These are phyloP conservation scores for Psilocybe cyanescens DNA, from an alignment of 768 basidiomycete genomes.

Conservation along the genomic window DNA sequence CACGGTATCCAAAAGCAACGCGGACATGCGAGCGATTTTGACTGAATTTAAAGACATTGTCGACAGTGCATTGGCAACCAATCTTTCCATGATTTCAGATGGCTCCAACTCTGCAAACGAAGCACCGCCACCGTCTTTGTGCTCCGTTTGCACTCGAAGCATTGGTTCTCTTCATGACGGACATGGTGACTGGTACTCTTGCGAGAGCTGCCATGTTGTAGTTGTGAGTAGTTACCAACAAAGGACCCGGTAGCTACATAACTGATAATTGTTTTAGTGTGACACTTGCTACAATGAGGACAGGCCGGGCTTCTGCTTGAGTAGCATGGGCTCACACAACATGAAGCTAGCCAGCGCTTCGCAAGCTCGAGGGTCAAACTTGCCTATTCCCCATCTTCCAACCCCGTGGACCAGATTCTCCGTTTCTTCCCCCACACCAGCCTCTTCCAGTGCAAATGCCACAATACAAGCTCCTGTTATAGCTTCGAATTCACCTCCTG, in stretches of 20 bases:
- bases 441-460: neutral
- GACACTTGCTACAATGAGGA: slow-evolving; percentile 28
- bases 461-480: neutral
- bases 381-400: slow-evolving; percentile 24
- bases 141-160: slow-evolving; percentile 36
- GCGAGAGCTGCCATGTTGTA: slow-evolving; percentile 38
- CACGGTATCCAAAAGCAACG: slow-evolving; percentile 46
- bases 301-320: slow-evolving; percentile 28
- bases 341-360: slow-evolving; percentile 23
- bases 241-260: neutral
- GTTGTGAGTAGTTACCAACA: slow-evolving; percentile 31
- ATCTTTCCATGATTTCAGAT: neutral
- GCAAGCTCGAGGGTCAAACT: slow-evolving; percentile 4
- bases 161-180: slow-evolving; percentile 18
- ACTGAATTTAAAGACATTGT: slow-evolving; percentile 57
- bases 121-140: slow-evolving; percentile 28
- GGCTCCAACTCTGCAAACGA: neutral
- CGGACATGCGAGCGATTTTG: slow-evolving; percentile 51
- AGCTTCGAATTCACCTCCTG: slow-evolving; percentile 22
- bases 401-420: slow-evolving; percentile 12
- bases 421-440: neutral
- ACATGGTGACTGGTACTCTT: slow-evolving; percentile 36
- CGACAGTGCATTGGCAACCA: slow-evolving; percentile 41
- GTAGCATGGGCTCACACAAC: slow-evolving; percentile 30
- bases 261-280: slow-evolving; percentile 32